Evolutionary conservation across 2,329 filamentous ascomycete genomes (phyloP).

Genomic region (Neofusicoccum sp.): DNA sequence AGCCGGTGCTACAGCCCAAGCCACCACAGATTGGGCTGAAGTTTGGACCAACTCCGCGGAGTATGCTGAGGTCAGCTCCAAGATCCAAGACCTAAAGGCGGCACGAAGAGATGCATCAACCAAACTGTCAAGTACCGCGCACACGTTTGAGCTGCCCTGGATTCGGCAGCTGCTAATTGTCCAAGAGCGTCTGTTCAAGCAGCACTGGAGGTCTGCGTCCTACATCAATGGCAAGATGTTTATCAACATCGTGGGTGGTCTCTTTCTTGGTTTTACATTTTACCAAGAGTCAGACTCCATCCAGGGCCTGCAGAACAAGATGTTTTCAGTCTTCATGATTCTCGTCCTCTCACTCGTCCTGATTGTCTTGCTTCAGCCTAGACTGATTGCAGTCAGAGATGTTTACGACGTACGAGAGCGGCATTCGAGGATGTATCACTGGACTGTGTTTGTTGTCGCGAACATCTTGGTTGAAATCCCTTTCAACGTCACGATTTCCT

Average conservation of each 20-base stretch:
- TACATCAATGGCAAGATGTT: constrained; percentile 42
- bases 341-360: constrained; percentile 48
- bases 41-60: constrained; percentile 40
- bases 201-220: constrained; percentile 49
- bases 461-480: constrained; percentile 74
- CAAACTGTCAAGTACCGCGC: constrained; percentile 38
- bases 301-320: constrained; percentile 49
- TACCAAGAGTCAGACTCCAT: constrained; percentile 38
- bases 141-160: constrained; percentile 48
- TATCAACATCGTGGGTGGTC: constrained; percentile 31
- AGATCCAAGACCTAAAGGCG: constrained; percentile 29
- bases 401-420: constrained; percentile 64
- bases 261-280: constrained; percentile 47
- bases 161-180: constrained; percentile 35
- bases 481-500: constrained; percentile 63
- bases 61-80: constrained; percentile 35
- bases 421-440: constrained; percentile 72
- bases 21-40: constrained; percentile 45
- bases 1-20: constrained; percentile 42
- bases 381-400: constrained; percentile 60
- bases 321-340: constrained; percentile 57
- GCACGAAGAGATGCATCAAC: constrained; percentile 25
- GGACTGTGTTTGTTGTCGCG: constrained; percentile 71
- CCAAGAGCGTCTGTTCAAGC: constrained; percentile 47
- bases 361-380: constrained; percentile 61